Conservation (phyloP, 192 early-diverging fungal species). For the Coemansia furcata region DNA sequence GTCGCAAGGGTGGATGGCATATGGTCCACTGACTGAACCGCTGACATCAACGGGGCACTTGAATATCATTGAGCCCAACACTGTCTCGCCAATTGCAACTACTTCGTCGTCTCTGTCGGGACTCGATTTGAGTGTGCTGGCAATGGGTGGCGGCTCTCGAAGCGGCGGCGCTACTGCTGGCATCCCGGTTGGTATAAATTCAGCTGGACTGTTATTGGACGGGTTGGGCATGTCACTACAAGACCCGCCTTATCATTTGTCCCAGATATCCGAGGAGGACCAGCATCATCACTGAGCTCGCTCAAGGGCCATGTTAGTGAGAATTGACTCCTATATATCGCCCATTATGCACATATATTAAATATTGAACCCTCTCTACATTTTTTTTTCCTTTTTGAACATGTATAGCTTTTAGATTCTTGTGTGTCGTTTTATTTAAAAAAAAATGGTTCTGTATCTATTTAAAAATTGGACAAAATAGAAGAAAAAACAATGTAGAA, state of each 20-base stretch:
- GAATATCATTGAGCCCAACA: neutral
- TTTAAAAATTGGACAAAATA: too few species aligned
- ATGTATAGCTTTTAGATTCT: neutral
- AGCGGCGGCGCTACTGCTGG: constrained; percentile 1
- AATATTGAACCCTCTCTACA: neutral
- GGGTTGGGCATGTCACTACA: neutral
- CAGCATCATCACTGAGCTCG: neutral
- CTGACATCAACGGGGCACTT: constrained; percentile 4
- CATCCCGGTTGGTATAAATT: neutral
- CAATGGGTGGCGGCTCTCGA: constrained; percentile 6
- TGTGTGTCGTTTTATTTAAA: too few species aligned
- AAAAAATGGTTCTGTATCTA: too few species aligned
- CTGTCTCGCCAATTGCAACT: neutral
- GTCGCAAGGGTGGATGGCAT: constrained; percentile 33
- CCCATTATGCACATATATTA: neutral
- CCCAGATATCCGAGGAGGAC: neutral
- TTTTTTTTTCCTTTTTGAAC: neutral
- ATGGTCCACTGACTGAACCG: constrained; percentile 37
- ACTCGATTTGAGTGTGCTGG: constrained; percentile 1
- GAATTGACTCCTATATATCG: neutral
- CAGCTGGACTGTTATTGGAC: neutral
- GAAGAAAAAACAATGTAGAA: too few species aligned
- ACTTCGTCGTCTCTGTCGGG: constrained; percentile 16
- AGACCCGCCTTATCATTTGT: neutral
- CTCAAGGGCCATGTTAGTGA: neutral